A percentile compares a stretch with the other conserved stretches of the same genome.
Conservation (phyloP, 805 yeast species). For the Wickerhamiella australiensis region DNA sequence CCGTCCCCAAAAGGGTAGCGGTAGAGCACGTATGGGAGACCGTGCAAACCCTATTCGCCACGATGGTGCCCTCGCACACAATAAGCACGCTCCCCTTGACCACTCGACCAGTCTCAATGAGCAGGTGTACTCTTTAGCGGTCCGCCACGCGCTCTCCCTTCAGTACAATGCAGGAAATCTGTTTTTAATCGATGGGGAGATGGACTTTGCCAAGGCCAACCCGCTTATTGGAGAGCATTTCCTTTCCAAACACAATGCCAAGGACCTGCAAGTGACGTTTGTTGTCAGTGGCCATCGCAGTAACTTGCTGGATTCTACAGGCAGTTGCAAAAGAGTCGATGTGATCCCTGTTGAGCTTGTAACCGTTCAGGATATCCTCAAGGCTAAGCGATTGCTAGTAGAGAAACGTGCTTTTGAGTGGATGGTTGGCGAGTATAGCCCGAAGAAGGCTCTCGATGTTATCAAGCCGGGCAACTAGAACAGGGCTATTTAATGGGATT, state of each 20-base stretch:
- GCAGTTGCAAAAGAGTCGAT: slow-evolving; percentile 42
- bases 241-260: slow-evolving; percentile 33
- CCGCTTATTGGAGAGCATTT: slow-evolving; percentile 40
- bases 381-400: slow-evolving; percentile 62
- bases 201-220: slow-evolving; percentile 28
- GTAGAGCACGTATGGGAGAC: slow-evolving; percentile 93
- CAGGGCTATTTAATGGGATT: not conserved
- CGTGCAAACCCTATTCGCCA: slow-evolving; percentile 85
- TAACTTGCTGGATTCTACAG: slow-evolving; percentile 49
- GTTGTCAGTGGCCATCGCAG: slow-evolving; percentile 48
- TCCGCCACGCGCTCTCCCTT: slow-evolving; percentile 70
- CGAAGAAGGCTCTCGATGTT: not conserved
- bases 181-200: slow-evolving; percentile 49
- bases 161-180: slow-evolving; percentile 67
- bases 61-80: slow-evolving; percentile 82
- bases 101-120: slow-evolving; percentile 65
- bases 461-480: not conserved
- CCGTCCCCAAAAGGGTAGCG: slow-evolving; percentile 84
- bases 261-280: slow-evolving; percentile 38
- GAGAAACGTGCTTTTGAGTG: slow-evolving; percentile 63
- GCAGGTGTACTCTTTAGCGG: slow-evolving; percentile 62
- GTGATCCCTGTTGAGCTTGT: slow-evolving; percentile 65
- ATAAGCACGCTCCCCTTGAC: slow-evolving; percentile 83
- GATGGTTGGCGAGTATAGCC: slow-evolving; percentile 28
- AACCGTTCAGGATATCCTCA: slow-evolving; percentile 70